A percentile compares a stretch with the other conserved stretches of the same genome.
Conservation (phyloP, 768 basidiomycete genomes). For the Suillus paluster region DNA sequence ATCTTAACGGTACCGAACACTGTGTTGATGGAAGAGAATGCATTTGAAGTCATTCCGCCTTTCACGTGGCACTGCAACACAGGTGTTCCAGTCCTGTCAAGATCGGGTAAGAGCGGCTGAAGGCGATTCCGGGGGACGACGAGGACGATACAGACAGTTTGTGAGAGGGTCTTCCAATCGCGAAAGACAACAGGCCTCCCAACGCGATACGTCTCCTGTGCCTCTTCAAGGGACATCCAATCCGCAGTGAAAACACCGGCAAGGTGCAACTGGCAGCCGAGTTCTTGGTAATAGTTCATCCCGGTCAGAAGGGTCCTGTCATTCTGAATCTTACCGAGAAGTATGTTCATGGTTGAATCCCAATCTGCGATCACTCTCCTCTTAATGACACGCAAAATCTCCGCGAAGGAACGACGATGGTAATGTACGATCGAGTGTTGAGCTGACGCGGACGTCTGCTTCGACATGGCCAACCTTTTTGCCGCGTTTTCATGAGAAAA, state of each 20-base stretch:
- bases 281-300: slow-evolving; percentile 47
- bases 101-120: slow-evolving; percentile 21
- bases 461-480: slow-evolving; percentile 13
- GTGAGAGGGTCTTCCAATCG: slow-evolving; percentile 34
- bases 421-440: slow-evolving; percentile 43
- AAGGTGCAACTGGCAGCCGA: slow-evolving; percentile 48
- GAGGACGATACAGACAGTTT: slow-evolving; percentile 36
- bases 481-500: slow-evolving; percentile 33
- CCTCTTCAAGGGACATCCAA: slow-evolving; percentile 20
- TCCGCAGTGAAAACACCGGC: slow-evolving; percentile 41
- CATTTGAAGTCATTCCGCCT: slow-evolving; percentile 7
- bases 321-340: slow-evolving; percentile 24
- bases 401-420: slow-evolving; percentile 50
- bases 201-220: slow-evolving; percentile 14
- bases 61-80: slow-evolving; percentile 26
- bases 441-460: slow-evolving; percentile 3
- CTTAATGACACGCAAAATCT: slow-evolving; percentile 47
- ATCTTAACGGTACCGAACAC: slow-evolving; percentile 24
- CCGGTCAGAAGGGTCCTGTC: slow-evolving; percentile 27
- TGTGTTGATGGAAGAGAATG: slow-evolving; percentile 25
- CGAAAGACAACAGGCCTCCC: slow-evolving; percentile 28
- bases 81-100: slow-evolving; percentile 25
- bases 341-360: slow-evolving; percentile 41
- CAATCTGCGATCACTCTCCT: slow-evolving; percentile 44
- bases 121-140: slow-evolving; percentile 35